Evolutionary conservation across 768 basidiomycete species (phyloP), one percentile per base, ranked within the genome.

Genomic region (Leccinum subgranulosum): DNA sequence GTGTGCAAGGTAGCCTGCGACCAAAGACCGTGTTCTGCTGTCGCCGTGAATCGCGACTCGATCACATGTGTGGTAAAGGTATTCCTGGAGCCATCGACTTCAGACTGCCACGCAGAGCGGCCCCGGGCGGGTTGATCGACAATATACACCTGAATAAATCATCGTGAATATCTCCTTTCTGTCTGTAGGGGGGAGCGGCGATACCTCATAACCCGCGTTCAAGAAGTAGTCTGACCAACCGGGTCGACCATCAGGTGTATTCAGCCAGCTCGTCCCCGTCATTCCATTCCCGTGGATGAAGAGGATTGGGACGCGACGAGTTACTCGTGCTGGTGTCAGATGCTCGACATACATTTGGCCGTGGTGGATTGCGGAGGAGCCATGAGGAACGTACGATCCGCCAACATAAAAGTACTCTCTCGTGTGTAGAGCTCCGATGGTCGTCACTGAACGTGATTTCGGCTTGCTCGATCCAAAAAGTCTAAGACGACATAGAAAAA

Each of bases 171-270:
- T 21, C 29, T 31, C 8, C n/a, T 39, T 41, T n/a, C 36, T 21
- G 28, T 39, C 8, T 19, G 28, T 17, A 10, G 19, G 12, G 2
- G 9, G 15, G 19, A 23, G 3, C 8, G 10, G 36, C 25, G 34
- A 54, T 63, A 82, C 81, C 69, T 82, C 81, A 57, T 80, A 82
- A 36, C 81, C 81, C 61, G 77, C 59, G 51, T 73, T 66, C 56
- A 83, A 62, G 54, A 83, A 81, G 65, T 79, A 81, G 67, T 83
- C 81, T n/a, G 78, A 78, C 81, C 82, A 83, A n/a, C 82, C 81
- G 10, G 73, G 64, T 59, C 80, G 73, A 25, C 79, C 80, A 63
- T 83, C 82, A 1, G 81, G 81, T 0, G 82, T 83, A 54, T 81
- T 81, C 46, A 83, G 64, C 64, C 81, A 80, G 53, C 74, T 80